These are phyloP conservation scores for Fusarium marasasianum DNA, from an alignment of 2,329 filamentous ascomycete species.

Conservation along the genomic window DNA sequence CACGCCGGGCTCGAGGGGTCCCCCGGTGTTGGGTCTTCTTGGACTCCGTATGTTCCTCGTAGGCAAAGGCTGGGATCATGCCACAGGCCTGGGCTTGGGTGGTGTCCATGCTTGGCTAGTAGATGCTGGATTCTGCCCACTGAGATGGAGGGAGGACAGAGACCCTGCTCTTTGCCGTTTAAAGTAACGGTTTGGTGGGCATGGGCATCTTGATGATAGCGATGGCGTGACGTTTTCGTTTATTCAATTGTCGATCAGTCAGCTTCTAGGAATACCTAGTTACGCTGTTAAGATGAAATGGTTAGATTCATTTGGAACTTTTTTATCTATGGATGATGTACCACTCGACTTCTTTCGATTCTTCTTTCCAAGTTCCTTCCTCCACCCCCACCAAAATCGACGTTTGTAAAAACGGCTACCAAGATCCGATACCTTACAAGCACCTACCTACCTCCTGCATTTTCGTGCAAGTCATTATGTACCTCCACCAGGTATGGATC, in stretches of 20 bases:
- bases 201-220: background rate
- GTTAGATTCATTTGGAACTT: background rate
- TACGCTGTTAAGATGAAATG: background rate
- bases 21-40: conserved; percentile 9
- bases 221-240: conserved; percentile 26
- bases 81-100: conserved; percentile 34
- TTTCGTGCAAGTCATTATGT: conserved; percentile 28
- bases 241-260: conserved; percentile 13
- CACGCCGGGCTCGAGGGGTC: conserved; percentile 37
- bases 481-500: conserved; percentile 18
- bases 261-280: conserved; percentile 1
- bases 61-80: conserved; percentile 38
- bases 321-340: background rate
- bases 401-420: conserved; percentile 17
- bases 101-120: conserved; percentile 18
- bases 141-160: conserved; percentile 18
- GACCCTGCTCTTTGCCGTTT: conserved; percentile 16
- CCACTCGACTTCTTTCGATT: background rate
- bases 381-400: conserved; percentile 17
- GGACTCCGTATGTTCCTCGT: conserved; percentile 30
- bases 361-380: background rate
- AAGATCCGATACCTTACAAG: conserved; percentile 20
- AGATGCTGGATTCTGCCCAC: background rate
- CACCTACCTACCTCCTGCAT: conserved; percentile 23
- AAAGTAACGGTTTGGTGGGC: conserved; percentile 2